Evolutionary conservation across 78 protist species (phyloP).

Genomic region (Dictyostelium brefeldianum): DNA sequence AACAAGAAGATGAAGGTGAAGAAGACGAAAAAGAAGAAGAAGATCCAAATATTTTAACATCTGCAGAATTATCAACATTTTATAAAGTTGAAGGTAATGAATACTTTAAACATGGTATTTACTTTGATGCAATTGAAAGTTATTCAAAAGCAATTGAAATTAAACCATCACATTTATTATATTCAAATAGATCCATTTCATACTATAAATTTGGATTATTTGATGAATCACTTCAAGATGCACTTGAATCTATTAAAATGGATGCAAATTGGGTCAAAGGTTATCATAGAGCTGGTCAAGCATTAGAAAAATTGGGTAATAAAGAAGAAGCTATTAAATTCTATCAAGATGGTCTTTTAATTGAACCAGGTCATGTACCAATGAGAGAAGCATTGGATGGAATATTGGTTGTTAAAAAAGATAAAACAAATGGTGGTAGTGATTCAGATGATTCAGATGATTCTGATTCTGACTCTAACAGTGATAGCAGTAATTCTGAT

Average conservation of each 20-base stretch:
- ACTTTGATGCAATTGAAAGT: constrained; percentile 54
- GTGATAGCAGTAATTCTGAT: background rate
- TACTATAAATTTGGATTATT: constrained; percentile 29
- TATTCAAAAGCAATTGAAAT: constrained; percentile 45
- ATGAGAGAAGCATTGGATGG: background rate
- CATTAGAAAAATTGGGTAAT: constrained; percentile 28
- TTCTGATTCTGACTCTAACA: background rate
- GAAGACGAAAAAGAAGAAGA: background rate
- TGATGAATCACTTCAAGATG: constrained; percentile 56
- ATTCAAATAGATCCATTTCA: constrained; percentile 54
- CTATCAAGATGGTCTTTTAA: constrained; percentile 30
- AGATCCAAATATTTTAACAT: constrained; percentile 46
- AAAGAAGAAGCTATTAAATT: constrained; percentile 27
- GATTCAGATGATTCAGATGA: background rate
- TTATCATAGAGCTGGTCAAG: constrained; percentile 52
- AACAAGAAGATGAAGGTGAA: constrained; percentile 6
- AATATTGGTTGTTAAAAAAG: background rate
- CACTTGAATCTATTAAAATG: constrained; percentile 18
- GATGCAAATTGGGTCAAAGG: constrained; percentile 58
- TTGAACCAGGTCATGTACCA: constrained; percentile 19
- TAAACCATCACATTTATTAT: constrained; percentile 74
- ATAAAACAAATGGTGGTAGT: background rate
- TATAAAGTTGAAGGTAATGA: constrained; percentile 77
- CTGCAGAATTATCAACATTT: constrained; percentile 30
- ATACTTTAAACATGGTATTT: constrained; percentile 39